phyloP scores from a whole-genome alignment of 495 filamentous ascomycete species.

The Lophiotrema nucula region DNA sequence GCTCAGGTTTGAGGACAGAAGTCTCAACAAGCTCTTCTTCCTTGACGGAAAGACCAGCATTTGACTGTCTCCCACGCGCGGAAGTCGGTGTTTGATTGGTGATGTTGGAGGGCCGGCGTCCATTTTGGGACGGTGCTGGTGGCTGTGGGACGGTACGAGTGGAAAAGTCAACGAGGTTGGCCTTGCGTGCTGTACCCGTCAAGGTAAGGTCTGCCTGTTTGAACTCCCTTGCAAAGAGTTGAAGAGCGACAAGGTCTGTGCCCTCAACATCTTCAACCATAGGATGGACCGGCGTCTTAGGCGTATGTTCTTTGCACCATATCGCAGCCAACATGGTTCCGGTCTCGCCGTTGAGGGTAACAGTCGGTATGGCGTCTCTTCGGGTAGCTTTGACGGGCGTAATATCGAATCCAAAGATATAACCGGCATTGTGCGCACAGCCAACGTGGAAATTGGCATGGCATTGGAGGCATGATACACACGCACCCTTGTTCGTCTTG shows the following conservation, averaged over 20 bases:
- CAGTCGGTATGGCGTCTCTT: constrained; percentile 66
- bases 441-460: constrained; percentile 79
- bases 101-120: constrained; percentile 31
- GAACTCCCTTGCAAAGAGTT: constrained; percentile 80
- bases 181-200: constrained; percentile 89
- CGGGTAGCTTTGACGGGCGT: constrained; percentile 85
- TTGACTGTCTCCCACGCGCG: constrained; percentile 22
- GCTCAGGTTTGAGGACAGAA: constrained; percentile 22
- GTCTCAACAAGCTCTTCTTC: constrained; percentile 25
- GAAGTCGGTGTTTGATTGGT: constrained; percentile 33
- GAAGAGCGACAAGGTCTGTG: constrained; percentile 68
- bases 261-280: constrained; percentile 71
- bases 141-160: constrained; percentile 21
- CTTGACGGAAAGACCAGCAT: constrained; percentile 26
- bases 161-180: constrained; percentile 61
- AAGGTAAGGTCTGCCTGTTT: constrained; percentile 91
- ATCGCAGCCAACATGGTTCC: constrained; percentile 75
- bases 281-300: constrained; percentile 68
- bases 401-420: constrained; percentile 84
- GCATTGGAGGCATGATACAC: constrained; percentile 80
- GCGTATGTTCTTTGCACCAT: constrained; percentile 85
- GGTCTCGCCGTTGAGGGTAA: constrained; percentile 71
- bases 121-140: constrained; percentile 1
- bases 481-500: constrained; percentile 70
- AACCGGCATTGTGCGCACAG: constrained; percentile 82